Evolutionary conservation across 441 rosid genomes (phyloP).

Genomic region (Syzygium malaccense): DNA sequence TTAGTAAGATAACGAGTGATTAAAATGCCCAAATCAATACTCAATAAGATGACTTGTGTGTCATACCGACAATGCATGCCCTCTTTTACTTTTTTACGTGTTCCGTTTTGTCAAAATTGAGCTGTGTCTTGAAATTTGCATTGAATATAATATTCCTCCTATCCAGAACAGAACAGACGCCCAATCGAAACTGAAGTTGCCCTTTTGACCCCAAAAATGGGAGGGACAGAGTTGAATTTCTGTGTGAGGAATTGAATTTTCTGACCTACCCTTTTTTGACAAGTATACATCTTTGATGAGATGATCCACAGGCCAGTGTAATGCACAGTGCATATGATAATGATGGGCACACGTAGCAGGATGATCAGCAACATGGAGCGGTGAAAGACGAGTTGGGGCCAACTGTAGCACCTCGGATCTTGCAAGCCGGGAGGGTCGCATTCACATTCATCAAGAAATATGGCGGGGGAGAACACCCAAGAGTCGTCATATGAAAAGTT

Average conservation of each 20-base stretch:
- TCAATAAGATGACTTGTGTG: not conserved
- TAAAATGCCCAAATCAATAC: not conserved
- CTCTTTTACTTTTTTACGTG: not conserved
- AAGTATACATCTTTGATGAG: not conserved
- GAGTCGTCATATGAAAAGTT: not conserved
- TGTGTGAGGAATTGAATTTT: not conserved
- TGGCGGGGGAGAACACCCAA: not conserved
- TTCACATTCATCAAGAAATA: not conserved
- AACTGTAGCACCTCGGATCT: not conserved
- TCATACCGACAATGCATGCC: not conserved
- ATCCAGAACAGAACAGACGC: not conserved
- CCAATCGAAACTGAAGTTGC: not conserved
- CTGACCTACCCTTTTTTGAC: not conserved
- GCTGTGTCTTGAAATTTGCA: not conserved
- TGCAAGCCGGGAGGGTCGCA: not conserved
- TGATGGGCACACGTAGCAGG: not conserved
- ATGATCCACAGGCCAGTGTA: not conserved
- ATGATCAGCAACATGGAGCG: not conserved
- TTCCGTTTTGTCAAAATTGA: not conserved
- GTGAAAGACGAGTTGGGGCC: not conserved
- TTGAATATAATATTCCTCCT: not conserved
- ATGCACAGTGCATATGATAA: not conserved
- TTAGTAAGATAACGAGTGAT: not conserved
- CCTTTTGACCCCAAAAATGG: not conserved
- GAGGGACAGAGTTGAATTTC: not conserved